Evolutionary conservation across 768 basidiomycete species (phyloP).

Genomic region (Arthromyces matolae): DNA sequence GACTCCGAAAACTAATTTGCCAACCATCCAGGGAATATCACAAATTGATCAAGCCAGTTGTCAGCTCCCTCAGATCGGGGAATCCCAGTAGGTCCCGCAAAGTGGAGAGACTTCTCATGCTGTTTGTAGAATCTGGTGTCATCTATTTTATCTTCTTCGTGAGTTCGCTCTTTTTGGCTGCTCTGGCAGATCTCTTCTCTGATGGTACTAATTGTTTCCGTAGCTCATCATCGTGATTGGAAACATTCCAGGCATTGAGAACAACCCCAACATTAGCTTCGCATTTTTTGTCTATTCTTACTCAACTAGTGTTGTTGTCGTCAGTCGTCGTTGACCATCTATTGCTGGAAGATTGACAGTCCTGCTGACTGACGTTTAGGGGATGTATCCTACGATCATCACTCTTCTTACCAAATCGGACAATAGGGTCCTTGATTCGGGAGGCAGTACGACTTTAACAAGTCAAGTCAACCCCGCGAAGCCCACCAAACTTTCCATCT

Average conservation of each 20-base stretch:
- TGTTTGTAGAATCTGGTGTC: slow-evolving; percentile 9
- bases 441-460: no score
- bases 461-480: no score
- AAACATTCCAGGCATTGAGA: slow-evolving; percentile 3
- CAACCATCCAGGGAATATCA: not conserved
- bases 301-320: slow-evolving; percentile 8
- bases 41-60: not conserved
- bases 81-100: not conserved
- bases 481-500: slow-evolving; percentile 27
- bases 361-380: not conserved
- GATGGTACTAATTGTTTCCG: not conserved
- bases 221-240: slow-evolving; percentile 5
- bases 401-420: slow-evolving; percentile 2
- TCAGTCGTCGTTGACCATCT: not conserved
- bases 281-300: slow-evolving; percentile 8
- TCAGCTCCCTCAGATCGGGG: not conserved
- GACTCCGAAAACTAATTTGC: not conserved
- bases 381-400: slow-evolving; percentile 6
- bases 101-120: slow-evolving; percentile 2
- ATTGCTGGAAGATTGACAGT: not conserved
- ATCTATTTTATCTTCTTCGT: slow-evolving; percentile 12
- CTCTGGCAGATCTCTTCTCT: not conserved
- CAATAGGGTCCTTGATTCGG: no score
- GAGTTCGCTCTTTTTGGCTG: not conserved
- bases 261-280: not conserved